Conservation (phyloP, 2,329 filamentous ascomycete species). For the Cladosporium sp. region DNA sequence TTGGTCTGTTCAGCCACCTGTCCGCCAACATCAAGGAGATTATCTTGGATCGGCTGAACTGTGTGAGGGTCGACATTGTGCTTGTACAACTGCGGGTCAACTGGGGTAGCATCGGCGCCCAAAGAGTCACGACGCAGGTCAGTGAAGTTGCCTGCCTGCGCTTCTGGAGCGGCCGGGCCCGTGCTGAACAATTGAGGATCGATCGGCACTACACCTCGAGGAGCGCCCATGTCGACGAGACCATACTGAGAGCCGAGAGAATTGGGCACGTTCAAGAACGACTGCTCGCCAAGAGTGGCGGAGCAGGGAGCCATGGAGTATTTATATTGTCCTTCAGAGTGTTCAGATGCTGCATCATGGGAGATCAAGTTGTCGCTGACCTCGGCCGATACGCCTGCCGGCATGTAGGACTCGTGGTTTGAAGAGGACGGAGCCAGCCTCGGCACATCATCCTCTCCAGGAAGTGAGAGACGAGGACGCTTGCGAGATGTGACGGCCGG, state of each 20-base stretch:
- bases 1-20: neutral
- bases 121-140: neutral
- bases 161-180: no score
- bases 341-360: neutral
- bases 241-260: neutral
- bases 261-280: neutral
- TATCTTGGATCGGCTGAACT: neutral
- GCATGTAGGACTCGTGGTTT: neutral
- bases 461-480: slow-evolving; percentile 12
- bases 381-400: neutral
- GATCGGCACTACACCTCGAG: no score
- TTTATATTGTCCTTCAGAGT: neutral
- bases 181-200: no score
- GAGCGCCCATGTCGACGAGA: neutral
- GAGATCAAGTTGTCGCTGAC: neutral
- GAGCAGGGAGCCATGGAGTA: neutral
- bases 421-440: neutral
- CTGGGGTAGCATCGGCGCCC: neutral
- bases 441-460: slow-evolving; percentile 1
- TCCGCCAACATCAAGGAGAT: neutral
- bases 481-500: neutral
- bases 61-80: neutral
- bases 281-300: neutral
- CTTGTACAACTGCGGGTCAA: neutral
- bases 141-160: neutral